Evolutionary conservation across 768 basidiomycete species (phyloP).

Genomic region (Russula brevipes): DNA sequence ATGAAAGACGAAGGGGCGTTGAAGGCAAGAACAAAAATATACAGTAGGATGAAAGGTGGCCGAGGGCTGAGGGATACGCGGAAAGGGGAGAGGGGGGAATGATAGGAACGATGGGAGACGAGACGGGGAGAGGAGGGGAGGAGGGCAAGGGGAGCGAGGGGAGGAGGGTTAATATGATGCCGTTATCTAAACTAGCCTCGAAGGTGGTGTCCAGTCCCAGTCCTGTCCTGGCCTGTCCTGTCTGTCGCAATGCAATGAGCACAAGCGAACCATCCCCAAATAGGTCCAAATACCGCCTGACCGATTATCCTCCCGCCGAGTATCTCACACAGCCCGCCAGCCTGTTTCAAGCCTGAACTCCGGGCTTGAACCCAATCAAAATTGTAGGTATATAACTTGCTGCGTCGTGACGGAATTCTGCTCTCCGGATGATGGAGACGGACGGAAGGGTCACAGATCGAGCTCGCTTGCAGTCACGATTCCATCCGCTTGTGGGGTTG

Average conservation of each 20-base stretch:
- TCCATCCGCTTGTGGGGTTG: too few relatives aligned
- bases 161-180: conserved; percentile 4
- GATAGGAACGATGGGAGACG: not conserved
- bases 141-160: not conserved
- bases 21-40: conserved; percentile 3
- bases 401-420: too few relatives aligned
- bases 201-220: too few relatives aligned
- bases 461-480: too few relatives aligned
- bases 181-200: conserved; percentile 8
- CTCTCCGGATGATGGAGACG: too few relatives aligned
- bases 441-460: too few relatives aligned
- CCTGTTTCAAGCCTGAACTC: too few relatives aligned
- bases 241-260: not conserved
- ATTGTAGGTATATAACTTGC: too few relatives aligned
- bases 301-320: not conserved
- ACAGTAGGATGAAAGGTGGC: conserved; percentile 13
- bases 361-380: too few relatives aligned
- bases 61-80: not conserved
- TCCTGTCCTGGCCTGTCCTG: too few relatives aligned
- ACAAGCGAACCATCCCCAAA: conserved; percentile 19
- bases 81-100: not conserved
- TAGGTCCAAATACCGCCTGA: conserved; percentile 10
- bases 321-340: too few relatives aligned
- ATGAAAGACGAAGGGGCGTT: not conserved
- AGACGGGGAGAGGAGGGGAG: not conserved